A percentile compares a stretch with the other conserved stretches of the same genome.
Evolutionary conservation across 352 stramenopile genomes (phyloP).

Genomic region (Thraustotheca clavata): DNA sequence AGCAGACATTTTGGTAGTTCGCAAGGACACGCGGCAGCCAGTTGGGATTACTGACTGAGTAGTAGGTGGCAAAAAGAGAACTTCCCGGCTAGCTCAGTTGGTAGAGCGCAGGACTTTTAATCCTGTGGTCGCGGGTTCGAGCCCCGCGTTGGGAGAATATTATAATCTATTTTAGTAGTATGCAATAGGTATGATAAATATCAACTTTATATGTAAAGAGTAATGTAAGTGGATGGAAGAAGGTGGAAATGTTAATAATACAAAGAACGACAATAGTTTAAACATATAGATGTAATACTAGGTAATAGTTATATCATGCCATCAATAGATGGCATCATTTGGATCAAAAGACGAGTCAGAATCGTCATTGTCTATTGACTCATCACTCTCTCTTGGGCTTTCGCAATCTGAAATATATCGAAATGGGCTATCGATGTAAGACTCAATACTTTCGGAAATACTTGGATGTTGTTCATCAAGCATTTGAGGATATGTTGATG

Average conservation of each 20-base stretch:
- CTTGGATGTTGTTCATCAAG: background rate
- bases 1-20: no score
- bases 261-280: no score
- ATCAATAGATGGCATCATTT: background rate
- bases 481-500: background rate
- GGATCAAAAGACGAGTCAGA: background rate
- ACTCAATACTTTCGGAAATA: background rate
- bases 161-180: no score
- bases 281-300: no score
- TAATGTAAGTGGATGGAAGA: no score
- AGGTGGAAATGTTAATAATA: no score
- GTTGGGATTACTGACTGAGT: background rate
- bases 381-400: background rate
- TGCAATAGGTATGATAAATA: no score
- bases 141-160: conserved; percentile 13
- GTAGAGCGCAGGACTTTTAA: conserved; percentile 19
- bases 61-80: background rate
- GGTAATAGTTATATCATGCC: no score
- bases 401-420: background rate
- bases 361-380: background rate
- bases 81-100: conserved; percentile 13
- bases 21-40: no score
- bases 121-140: conserved; percentile 17
- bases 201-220: no score
- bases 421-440: background rate